Conservation (phyloP, 768 basidiomycete species). For the Mycena metata region DNA sequence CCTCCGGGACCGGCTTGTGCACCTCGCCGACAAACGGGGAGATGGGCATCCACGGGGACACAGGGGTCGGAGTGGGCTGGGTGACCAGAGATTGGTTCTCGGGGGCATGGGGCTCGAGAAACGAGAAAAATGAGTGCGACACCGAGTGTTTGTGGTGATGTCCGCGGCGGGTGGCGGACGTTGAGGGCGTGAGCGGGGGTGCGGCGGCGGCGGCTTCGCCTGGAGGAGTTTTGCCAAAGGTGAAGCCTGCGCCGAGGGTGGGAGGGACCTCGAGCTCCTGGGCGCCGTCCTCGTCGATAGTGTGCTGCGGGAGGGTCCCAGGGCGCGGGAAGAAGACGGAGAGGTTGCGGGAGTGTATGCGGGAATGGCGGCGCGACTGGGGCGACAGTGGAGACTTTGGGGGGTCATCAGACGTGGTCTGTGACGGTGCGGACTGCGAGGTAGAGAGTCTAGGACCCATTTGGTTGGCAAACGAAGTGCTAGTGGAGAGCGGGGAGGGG, state of each 20-base stretch:
- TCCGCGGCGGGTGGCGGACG: constrained; percentile 66
- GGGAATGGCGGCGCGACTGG: constrained; percentile 65
- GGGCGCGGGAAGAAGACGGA: constrained; percentile 93
- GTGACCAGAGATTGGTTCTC: constrained; percentile 61
- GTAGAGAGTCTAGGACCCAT: constrained; percentile 41
- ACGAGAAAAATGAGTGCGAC: constrained; percentile 96
- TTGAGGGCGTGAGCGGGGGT: constrained; percentile 50
- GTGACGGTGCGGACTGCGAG: constrained; percentile 31
- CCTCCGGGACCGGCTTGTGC: constrained; percentile 50
- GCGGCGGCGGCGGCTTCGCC: constrained; percentile 43
- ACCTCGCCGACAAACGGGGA: constrained; percentile 54
- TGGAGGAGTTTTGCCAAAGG: constrained; percentile 48
- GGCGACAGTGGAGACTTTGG: constrained; percentile 8
- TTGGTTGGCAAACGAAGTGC: constrained; percentile 50
- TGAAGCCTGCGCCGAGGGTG: constrained; percentile 55
- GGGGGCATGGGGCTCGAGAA: constrained; percentile 80
- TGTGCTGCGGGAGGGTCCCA: constrained; percentile 65
- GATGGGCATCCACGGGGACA: constrained; percentile 78
- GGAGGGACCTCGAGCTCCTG: constrained; percentile 66
- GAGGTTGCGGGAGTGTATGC: constrained; percentile 91
- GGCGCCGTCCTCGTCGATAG: constrained; percentile 77
- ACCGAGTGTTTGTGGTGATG: constrained; percentile 95
- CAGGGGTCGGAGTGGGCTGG: constrained; percentile 69
- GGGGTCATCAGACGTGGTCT: constrained; percentile 34
- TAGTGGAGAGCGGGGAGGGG: constrained; percentile 65